A percentile compares a stretch with the other conserved stretches of the same genome.
These are phyloP conservation scores for Cyclotella kingstonii DNA, from an alignment of 108 stramenopile species.

Conservation along the genomic window DNA sequence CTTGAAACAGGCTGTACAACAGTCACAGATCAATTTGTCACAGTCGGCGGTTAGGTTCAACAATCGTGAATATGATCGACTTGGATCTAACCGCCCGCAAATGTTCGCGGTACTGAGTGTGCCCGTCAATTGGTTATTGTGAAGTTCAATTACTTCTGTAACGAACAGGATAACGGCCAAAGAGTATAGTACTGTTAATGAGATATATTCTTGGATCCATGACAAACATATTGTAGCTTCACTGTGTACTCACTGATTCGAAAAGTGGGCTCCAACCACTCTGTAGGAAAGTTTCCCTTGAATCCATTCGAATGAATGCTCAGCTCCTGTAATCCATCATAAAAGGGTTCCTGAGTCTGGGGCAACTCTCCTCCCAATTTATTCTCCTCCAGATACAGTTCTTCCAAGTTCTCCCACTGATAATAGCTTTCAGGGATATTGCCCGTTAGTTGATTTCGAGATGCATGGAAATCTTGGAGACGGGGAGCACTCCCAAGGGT, in stretches of 20 bases:
- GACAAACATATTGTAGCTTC: no score
- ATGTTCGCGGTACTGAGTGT: slow-evolving; percentile 18
- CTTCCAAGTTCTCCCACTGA: slow-evolving; percentile 28
- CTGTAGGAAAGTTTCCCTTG: slow-evolving; percentile 22
- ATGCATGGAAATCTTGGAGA: slow-evolving; percentile 32
- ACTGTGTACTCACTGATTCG: slow-evolving; percentile 21
- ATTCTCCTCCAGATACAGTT: slow-evolving; percentile 28
- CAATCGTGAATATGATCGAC: slow-evolving; percentile 21
- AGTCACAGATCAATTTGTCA: slow-evolving; percentile 21
- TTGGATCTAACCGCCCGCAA: slow-evolving; percentile 28
- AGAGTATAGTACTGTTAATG: no score
- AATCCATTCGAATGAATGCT: slow-evolving; percentile 17
- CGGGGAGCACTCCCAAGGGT: slow-evolving; percentile 15
- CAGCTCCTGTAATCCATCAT: slow-evolving; percentile 29
- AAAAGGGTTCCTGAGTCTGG: slow-evolving; percentile 32
- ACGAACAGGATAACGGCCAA: no score
- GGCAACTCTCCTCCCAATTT: slow-evolving; percentile 27
- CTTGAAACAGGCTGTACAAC: slow-evolving; percentile 18
- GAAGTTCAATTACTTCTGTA: slow-evolving; percentile 18
- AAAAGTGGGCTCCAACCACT: slow-evolving; percentile 12
- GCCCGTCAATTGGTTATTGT: slow-evolving; percentile 25
- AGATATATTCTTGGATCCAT: no score
- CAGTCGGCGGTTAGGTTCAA: slow-evolving; percentile 23
- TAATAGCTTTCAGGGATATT: slow-evolving; percentile 34
- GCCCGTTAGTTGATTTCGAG: slow-evolving; percentile 43